Conservation (phyloP, 2,329 filamentous ascomycete species). For the Arthrobotrys sinensis region DNA sequence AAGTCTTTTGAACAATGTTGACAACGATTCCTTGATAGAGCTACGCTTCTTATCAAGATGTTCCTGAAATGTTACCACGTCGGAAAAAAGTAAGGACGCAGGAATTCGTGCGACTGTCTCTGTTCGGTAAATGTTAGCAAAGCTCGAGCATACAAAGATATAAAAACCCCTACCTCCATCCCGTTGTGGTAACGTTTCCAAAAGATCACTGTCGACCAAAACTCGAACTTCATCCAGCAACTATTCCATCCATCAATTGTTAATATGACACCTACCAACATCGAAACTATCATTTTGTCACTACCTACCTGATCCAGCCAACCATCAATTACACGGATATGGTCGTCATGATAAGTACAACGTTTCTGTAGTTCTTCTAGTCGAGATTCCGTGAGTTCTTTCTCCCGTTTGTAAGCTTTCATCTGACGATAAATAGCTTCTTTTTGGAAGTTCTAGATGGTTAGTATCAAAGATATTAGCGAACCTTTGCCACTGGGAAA, state of each 20-base stretch:
- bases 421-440: slow-evolving; percentile 97
- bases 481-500: slow-evolving; percentile 15
- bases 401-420: slow-evolving; percentile 96
- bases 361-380: slow-evolving; percentile 85
- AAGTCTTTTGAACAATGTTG: slow-evolving; percentile 76
- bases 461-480: slow-evolving; percentile 32
- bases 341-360: slow-evolving; percentile 88
- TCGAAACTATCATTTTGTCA: slow-evolving; percentile 26
- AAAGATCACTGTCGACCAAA: slow-evolving; percentile 70
- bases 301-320: slow-evolving; percentile 91
- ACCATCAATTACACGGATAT: slow-evolving; percentile 87
- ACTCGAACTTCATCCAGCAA: slow-evolving; percentile 77
- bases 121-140: slow-evolving; percentile 52
- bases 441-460: slow-evolving; percentile 85
- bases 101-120: slow-evolving; percentile 23
- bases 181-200: slow-evolving; percentile 69
- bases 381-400: slow-evolving; percentile 83
- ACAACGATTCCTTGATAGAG: slow-evolving; percentile 80
- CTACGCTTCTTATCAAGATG: slow-evolving; percentile 84
- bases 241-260: slow-evolving; percentile 68
- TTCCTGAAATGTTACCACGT: slow-evolving; percentile 80
- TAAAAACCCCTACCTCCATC: slow-evolving; percentile 68
- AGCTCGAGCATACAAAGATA: slow-evolving; percentile 66
- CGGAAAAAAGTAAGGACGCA: slow-evolving; percentile 74
- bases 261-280: slow-evolving; percentile 36